Percentiles rank a stretch among this genome's conserved stretches.
Evolutionary conservation across 306 rosid genomes (phyloP).

Genomic region (Fragaria iinumae): DNA sequence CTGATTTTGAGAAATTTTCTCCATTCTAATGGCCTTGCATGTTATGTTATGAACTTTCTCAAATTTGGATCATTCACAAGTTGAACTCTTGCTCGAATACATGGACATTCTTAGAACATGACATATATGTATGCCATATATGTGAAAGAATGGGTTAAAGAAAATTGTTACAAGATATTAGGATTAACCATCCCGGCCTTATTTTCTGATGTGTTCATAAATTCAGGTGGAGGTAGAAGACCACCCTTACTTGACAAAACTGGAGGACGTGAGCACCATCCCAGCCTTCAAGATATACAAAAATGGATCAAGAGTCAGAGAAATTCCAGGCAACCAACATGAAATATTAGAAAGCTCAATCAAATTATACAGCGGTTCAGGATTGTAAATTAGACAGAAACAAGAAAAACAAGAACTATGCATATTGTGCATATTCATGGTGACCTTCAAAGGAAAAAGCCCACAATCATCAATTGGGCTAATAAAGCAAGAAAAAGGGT

Average conservation of each 20-base stretch:
- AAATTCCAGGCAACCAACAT: slow-evolving; percentile 61
- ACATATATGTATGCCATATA: neutral
- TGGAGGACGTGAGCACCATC: slow-evolving; percentile 63
- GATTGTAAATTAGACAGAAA: slow-evolving; percentile 13
- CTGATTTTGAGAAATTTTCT: neutral
- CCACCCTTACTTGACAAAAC: slow-evolving; percentile 75
- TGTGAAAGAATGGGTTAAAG: neutral
- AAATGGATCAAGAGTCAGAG: slow-evolving; percentile 83
- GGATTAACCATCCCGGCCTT: neutral
- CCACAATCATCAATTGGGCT: slow-evolving; percentile 5
- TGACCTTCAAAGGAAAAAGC: slow-evolving; percentile 11
- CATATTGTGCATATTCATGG: slow-evolving; percentile 18
- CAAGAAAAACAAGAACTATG: slow-evolving; percentile 3
- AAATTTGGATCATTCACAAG: neutral
- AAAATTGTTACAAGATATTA: neutral
- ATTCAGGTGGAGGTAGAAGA: slow-evolving; percentile 88
- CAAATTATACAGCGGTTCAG: slow-evolving; percentile 68
- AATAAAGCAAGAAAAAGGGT: slow-evolving; percentile 22
- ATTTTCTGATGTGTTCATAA: neutral
- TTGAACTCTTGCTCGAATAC: neutral
- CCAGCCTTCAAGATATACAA: slow-evolving; percentile 92
- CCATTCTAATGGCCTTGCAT: neutral
- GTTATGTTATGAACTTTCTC: neutral
- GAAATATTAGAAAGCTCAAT: slow-evolving; percentile 72
- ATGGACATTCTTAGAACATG: neutral